These are phyloP conservation scores for Pythium insidiosum DNA, from an alignment of 352 stramenopile genomes.

Conservation along the genomic window DNA sequence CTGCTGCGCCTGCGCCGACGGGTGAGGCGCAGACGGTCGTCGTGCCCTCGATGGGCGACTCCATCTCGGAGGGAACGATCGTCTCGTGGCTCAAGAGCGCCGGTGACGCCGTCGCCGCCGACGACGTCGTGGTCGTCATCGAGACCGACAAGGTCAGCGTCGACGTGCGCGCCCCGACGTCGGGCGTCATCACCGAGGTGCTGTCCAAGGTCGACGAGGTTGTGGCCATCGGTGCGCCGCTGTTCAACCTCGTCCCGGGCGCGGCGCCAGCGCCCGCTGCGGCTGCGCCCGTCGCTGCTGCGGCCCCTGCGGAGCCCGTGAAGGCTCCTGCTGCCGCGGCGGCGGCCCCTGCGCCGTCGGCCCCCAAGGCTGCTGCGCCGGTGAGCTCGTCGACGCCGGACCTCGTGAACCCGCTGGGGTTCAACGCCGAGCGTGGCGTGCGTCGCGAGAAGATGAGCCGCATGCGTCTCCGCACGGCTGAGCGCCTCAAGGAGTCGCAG, in stretches of 20 bases:
- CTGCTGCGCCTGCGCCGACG: slow-evolving; percentile 5
- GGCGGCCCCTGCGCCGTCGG: slow-evolving; percentile 12
- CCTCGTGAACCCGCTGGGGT: slow-evolving; percentile 37
- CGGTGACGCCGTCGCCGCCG: slow-evolving; percentile 87
- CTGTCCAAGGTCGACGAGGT: slow-evolving; percentile 93
- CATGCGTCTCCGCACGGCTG: slow-evolving; percentile 96
- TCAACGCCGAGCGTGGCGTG: slow-evolving; percentile 34
- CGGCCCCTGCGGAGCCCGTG: slow-evolving; percentile 11
- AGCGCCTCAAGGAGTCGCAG: slow-evolving; percentile 97
- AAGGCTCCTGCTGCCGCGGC: slow-evolving; percentile 8
- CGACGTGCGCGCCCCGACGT: slow-evolving; percentile 84
- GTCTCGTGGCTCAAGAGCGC: slow-evolving; percentile 90
- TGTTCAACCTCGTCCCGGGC: slow-evolving; percentile 88
- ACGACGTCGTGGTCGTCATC: slow-evolving; percentile 95
- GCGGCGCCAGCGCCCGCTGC: slow-evolving; percentile 22
- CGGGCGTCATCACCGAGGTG: slow-evolving; percentile 86
- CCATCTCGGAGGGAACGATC: slow-evolving; percentile 96
- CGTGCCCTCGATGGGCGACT: slow-evolving; percentile 87
- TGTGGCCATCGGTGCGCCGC: slow-evolving; percentile 88
- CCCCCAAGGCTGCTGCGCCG: slow-evolving; percentile 16
- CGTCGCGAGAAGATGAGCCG: slow-evolving; percentile 97
- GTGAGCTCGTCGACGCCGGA: slow-evolving; percentile 12
- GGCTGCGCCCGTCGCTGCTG: slow-evolving; percentile 16
- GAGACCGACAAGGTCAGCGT: slow-evolving; percentile 95
- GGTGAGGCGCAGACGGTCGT: slow-evolving; percentile 46